Percentiles rank a stretch among this genome's conserved stretches.
Conservation (phyloP, 179 eudicot species). For the Beta macrorhiza region DNA sequence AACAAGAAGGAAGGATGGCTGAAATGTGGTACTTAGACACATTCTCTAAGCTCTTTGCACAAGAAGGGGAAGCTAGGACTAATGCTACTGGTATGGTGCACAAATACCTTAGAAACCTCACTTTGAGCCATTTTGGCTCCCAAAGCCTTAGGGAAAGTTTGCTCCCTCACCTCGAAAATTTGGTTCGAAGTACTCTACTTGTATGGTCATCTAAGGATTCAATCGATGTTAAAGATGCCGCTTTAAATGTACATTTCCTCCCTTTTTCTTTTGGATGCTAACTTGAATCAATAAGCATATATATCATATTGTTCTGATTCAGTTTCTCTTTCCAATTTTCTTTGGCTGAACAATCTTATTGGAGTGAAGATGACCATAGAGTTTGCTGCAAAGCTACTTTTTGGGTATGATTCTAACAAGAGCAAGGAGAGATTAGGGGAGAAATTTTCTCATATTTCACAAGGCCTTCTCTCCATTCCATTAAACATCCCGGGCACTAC, state of each 20-base stretch:
- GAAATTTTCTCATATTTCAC: constrained; percentile 41
- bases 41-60: constrained; percentile 43
- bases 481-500: constrained; percentile 60
- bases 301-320: neutral
- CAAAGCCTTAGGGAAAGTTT: constrained; percentile 43
- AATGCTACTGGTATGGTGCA: constrained; percentile 48
- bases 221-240: constrained; percentile 46
- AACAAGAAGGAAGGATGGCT: constrained; percentile 53
- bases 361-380: constrained; percentile 45
- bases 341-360: neutral
- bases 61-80: constrained; percentile 42
- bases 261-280: neutral
- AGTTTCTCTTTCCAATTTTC: neutral
- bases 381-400: constrained; percentile 44
- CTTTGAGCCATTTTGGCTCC: constrained; percentile 49
- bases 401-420: constrained; percentile 51
- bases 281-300: neutral
- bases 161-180: constrained; percentile 40
- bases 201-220: constrained; percentile 45
- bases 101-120: constrained; percentile 45
- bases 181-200: constrained; percentile 28
- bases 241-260: constrained; percentile 35
- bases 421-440: constrained; percentile 42
- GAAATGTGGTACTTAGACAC: constrained; percentile 63
- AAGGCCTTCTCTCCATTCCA: constrained; percentile 57